These are phyloP conservation scores for Pseudocercospora pini-densiflorae DNA, from an alignment of 2,329 filamentous ascomycete genomes.

Conservation along the genomic window DNA sequence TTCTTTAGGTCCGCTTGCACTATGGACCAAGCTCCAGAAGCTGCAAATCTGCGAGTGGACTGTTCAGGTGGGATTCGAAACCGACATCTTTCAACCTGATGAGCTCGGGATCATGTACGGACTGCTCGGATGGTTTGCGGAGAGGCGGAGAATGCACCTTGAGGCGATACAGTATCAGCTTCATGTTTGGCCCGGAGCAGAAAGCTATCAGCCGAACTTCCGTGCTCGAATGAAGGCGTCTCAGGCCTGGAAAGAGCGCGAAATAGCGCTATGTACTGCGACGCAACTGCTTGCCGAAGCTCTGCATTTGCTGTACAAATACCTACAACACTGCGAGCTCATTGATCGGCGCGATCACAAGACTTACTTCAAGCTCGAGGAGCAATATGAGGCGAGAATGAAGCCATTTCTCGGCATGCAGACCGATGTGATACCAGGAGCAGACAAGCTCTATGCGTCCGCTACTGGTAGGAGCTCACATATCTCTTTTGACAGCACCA, in stretches of 20 bases:
- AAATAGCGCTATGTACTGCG: background rate
- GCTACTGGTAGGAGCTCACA: background rate
- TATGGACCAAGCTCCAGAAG: slow-evolving; percentile 91
- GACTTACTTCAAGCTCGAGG: slow-evolving; percentile 68
- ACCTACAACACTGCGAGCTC: background rate
- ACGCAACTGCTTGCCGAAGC: background rate
- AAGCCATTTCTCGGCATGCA: slow-evolving; percentile 75
- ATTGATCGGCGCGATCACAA: background rate
- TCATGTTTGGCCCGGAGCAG: slow-evolving; percentile 1
- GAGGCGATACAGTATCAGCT: background rate
- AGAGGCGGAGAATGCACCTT: slow-evolving; percentile 39
- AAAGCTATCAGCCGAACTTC: background rate
- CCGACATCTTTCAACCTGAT: slow-evolving; percentile 84
- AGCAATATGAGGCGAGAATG: slow-evolving; percentile 85
- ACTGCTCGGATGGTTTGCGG: slow-evolving; percentile 14
- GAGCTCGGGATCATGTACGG: slow-evolving; percentile 91
- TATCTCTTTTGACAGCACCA: background rate
- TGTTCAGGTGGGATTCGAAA: slow-evolving; percentile 90
- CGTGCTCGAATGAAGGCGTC: background rate
- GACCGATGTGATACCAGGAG: slow-evolving; percentile 55
- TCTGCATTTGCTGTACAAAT: background rate
- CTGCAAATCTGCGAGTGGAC: slow-evolving; percentile 86
- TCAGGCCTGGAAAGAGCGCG: background rate
- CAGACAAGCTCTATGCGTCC: background rate
- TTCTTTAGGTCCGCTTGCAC: slow-evolving; percentile 67